Conservation (phyloP, 345 rosid species). For the Arabidopsis thaliana region TAIR10.1 NC_003076.8:21816001-21816500, state of each 20-base stretch:
- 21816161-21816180: neutral
- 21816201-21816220: neutral
- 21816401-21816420: neutral
- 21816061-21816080: constrained; percentile 2
- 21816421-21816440: constrained; percentile 25
- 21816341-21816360: neutral
- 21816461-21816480: neutral
- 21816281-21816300: neutral
- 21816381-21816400: constrained; percentile 4
- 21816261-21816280: neutral
- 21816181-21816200: neutral
- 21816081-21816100: neutral
- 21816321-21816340: constrained; percentile 12
- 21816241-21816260: neutral
- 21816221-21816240: neutral
- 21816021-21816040: neutral
- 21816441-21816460: neutral
- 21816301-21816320: neutral
- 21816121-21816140: neutral
- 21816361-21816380: constrained; percentile 1
- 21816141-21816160: constrained; percentile 10
- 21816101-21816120: constrained; percentile 21
- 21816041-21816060: neutral
- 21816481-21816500: neutral
- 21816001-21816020: neutral